These are phyloP conservation scores for Furcasterigmium furcatum DNA, from an alignment of 2,329 filamentous ascomycete genomes.

Conservation along the genomic window DNA sequence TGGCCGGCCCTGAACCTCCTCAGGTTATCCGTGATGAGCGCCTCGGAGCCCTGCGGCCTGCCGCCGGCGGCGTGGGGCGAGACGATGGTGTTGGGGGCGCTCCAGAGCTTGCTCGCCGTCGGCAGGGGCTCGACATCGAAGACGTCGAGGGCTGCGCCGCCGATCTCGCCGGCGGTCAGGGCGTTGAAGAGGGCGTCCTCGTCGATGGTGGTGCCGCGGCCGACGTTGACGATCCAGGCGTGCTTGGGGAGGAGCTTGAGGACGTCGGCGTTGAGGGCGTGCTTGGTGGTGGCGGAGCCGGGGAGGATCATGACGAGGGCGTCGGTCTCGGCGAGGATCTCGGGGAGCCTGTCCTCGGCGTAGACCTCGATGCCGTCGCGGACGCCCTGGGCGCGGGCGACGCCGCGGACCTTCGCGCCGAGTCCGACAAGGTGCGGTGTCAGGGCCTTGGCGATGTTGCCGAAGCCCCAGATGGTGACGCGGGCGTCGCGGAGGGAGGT, in stretches of 20 bases:
- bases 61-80: constrained; percentile 59
- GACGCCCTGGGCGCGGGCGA: constrained; percentile 55
- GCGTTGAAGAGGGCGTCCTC: constrained; percentile 45
- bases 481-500: constrained; percentile 57
- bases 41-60: constrained; percentile 57
- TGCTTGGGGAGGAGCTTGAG: constrained; percentile 53
- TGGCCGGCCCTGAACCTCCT: constrained; percentile 57
- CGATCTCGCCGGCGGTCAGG: constrained; percentile 37
- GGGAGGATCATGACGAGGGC: constrained; percentile 67
- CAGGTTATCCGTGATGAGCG: constrained; percentile 58
- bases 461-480: constrained; percentile 62
- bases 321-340: constrained; percentile 55
- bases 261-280: constrained; percentile 52
- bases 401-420: constrained; percentile 55
- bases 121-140: constrained; percentile 44
- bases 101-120: constrained; percentile 41
- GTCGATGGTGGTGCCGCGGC: constrained; percentile 44
- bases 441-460: constrained; percentile 62
- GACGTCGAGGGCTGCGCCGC: constrained; percentile 47
- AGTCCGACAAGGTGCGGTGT: constrained; percentile 49
- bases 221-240: constrained; percentile 53
- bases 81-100: constrained; percentile 47
- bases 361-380: constrained; percentile 56
- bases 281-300: constrained; percentile 50
- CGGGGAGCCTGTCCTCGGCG: constrained; percentile 47